These are phyloP conservation scores for Nevesoporus exiguus DNA, from an alignment of 768 basidiomycete species.

Conservation along the genomic window DNA sequence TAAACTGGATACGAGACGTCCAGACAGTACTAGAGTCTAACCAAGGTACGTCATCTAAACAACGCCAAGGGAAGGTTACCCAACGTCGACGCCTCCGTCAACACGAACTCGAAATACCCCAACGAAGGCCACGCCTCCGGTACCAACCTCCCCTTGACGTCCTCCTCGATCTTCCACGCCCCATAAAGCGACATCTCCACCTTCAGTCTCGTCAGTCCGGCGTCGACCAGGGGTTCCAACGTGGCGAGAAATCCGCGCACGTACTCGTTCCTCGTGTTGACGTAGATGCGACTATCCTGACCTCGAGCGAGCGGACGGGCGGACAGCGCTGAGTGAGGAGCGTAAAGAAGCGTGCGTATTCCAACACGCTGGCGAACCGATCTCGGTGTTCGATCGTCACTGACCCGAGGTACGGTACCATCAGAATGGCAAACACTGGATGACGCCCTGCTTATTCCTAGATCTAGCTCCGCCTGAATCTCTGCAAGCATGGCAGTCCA, in stretches of 20 bases:
- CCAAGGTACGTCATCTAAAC: background rate
- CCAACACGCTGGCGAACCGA: background rate
- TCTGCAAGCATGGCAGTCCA: too few species aligned
- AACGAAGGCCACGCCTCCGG: too few species aligned
- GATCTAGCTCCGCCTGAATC: too few species aligned
- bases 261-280: conserved; percentile 1
- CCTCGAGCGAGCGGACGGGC: conserved; percentile 2
- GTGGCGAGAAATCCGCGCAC: conserved; percentile 3
- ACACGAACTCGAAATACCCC: too few species aligned
- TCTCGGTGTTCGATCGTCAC: conserved; percentile 6
- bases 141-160: conserved; percentile 5
- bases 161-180: too few species aligned
- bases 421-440: too few species aligned
- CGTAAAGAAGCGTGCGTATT: too few species aligned
- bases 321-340: conserved; percentile 3
- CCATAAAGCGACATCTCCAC: too few species aligned
- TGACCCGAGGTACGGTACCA: background rate
- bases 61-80: background rate
- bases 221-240: conserved; percentile 4
- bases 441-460: too few species aligned
- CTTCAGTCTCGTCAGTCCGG: conserved; percentile 2
- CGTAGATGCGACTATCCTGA: conserved; percentile 4
- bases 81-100: too few species aligned
- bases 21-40: too few species aligned
- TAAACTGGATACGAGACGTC: too few species aligned